phyloP scores from a whole-genome alignment of 495 filamentous ascomycete genomes.

The Daldinia grandis region DNA sequence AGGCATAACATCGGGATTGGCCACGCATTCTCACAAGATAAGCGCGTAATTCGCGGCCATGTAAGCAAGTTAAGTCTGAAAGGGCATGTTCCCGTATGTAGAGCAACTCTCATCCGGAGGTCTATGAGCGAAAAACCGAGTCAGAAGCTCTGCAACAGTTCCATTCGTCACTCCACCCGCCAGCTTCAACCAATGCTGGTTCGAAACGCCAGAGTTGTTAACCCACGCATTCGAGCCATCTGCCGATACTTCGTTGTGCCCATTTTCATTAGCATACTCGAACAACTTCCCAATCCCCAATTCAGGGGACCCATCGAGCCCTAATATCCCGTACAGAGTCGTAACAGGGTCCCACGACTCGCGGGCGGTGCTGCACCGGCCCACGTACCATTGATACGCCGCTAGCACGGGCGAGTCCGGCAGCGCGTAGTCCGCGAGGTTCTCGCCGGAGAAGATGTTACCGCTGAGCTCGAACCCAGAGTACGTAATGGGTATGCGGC shows the following conservation, averaged over 20 bases:
- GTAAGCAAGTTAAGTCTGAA: not conserved
- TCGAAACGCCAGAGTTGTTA: slow-evolving; percentile 38
- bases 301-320: slow-evolving; percentile 47
- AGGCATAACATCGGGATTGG: too few relatives aligned
- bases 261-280: slow-evolving; percentile 38
- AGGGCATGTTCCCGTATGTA: not conserved
- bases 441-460: slow-evolving; percentile 47
- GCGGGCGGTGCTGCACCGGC: slow-evolving; percentile 34
- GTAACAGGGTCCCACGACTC: slow-evolving; percentile 58
- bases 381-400: slow-evolving; percentile 49
- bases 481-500: slow-evolving; percentile 43
- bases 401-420: slow-evolving; percentile 49
- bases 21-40: too few relatives aligned
- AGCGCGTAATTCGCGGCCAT: too few relatives aligned
- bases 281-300: slow-evolving; percentile 33
- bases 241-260: slow-evolving; percentile 44
- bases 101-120: slow-evolving; percentile 22
- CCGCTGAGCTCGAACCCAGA: slow-evolving; percentile 50
- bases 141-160: slow-evolving; percentile 18
- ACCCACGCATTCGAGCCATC: slow-evolving; percentile 52
- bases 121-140: slow-evolving; percentile 18
- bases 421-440: slow-evolving; percentile 46
- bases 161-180: slow-evolving; percentile 35
- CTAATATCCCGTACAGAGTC: slow-evolving; percentile 53
- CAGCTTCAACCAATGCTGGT: slow-evolving; percentile 49